Percentiles rank a stretch among this genome's conserved stretches.
These are phyloP conservation scores for Xylariaceae sp. DNA, from an alignment of 2,329 filamentous ascomycete genomes.

Conservation along the genomic window DNA sequence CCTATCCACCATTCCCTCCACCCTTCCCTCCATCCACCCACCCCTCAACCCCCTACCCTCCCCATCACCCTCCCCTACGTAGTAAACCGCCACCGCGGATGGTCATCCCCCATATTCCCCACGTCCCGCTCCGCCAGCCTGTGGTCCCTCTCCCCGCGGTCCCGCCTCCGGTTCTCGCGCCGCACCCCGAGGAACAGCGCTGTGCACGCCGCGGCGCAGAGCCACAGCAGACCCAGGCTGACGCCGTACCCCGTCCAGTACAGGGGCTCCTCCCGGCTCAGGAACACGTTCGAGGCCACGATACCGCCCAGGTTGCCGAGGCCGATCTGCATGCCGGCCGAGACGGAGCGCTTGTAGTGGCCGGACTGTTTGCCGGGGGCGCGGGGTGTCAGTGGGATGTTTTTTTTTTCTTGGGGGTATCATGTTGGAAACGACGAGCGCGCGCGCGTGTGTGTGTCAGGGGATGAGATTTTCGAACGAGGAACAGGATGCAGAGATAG, in stretches of 20 bases:
- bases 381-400: no score
- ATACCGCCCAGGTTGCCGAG: conserved; percentile 49
- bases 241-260: conserved; percentile 48
- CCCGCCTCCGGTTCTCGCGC: conserved; percentile 32
- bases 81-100: conserved; percentile 32
- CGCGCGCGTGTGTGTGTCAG: no score
- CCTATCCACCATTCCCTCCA: no score
- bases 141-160: conserved; percentile 26
- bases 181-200: conserved; percentile 25
- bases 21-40: no score
- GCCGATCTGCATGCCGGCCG: conserved; percentile 46
- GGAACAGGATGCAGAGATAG: no score
- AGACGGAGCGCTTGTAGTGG: conserved; percentile 53
- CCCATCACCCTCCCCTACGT: conserved; percentile 1
- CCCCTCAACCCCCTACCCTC: not conserved
- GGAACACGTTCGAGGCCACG: conserved; percentile 47
- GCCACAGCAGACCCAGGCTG: conserved; percentile 41
- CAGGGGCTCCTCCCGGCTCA: conserved; percentile 40
- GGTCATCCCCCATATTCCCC: conserved; percentile 33
- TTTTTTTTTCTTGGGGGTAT: no score
- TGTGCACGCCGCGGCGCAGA: conserved; percentile 33
- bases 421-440: no score
- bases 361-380: no score
- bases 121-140: conserved; percentile 25
- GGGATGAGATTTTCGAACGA: no score